Evolutionary conservation across 176 grass and related monocot species (phyloP).

Genomic region (Cocos nucifera): DNA sequence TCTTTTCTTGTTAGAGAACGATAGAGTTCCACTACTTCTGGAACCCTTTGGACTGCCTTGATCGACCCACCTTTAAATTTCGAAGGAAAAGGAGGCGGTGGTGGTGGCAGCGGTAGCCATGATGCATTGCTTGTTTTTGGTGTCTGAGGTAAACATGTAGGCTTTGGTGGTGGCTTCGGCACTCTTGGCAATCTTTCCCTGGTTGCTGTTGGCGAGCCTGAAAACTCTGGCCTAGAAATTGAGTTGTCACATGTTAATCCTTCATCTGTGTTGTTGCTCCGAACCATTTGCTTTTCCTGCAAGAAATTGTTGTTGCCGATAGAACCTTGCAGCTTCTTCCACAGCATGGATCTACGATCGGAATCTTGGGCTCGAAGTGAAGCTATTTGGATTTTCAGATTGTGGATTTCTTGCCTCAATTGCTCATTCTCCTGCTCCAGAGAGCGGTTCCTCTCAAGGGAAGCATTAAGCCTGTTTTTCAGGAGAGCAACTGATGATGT

Average conservation of each 20-base stretch:
- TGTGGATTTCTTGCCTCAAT: constrained; percentile 57
- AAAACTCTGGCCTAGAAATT: constrained; percentile 32
- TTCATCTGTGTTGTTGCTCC: constrained; percentile 31
- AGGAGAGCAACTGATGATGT: constrained; percentile 32
- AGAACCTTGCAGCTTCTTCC: constrained; percentile 59
- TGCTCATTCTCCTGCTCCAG: constrained; percentile 85
- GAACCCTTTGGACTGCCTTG: constrained; percentile 66
- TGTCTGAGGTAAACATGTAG: constrained; percentile 1
- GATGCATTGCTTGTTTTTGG: background rate
- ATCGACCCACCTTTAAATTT: constrained; percentile 29
- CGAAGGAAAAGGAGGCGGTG: constrained; percentile 42
- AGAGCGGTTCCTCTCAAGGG: constrained; percentile 54
- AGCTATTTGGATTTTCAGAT: constrained; percentile 49
- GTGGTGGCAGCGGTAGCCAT: constrained; percentile 40
- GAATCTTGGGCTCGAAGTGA: constrained; percentile 51
- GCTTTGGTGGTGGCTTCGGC: constrained; percentile 70
- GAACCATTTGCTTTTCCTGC: constrained; percentile 55
- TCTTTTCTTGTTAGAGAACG: constrained; percentile 63
- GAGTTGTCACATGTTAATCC: constrained; percentile 24
- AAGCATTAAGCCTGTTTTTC: constrained; percentile 59
- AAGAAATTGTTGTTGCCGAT: constrained; percentile 21
- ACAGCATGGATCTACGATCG: constrained; percentile 36
- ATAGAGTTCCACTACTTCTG: constrained; percentile 81
- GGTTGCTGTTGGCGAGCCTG: constrained; percentile 9
- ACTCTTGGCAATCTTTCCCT: constrained; percentile 54